These are phyloP conservation scores for Lonicera japonica DNA, from an alignment of 129 eudicot species.

Conservation along the genomic window DNA sequence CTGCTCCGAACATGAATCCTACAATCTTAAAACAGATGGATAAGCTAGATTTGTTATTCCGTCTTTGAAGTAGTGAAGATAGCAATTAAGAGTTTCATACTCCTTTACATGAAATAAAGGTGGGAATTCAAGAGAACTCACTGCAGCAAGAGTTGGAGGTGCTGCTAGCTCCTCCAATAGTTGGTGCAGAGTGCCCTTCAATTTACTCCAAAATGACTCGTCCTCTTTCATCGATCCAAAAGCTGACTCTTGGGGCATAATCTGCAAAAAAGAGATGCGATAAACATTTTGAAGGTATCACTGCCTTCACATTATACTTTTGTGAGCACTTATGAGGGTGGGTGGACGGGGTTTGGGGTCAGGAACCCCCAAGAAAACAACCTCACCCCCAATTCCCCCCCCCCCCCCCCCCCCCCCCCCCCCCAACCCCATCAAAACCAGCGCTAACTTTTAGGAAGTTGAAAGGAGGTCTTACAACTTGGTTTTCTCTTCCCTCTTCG, in stretches of 20 bases:
- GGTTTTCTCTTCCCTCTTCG: slow-evolving; percentile 21
- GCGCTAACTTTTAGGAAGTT: too few relatives aligned
- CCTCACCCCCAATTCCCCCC: too few relatives aligned
- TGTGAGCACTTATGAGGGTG: too few relatives aligned
- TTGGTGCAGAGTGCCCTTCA: slow-evolving; percentile 27
- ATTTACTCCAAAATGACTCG: slow-evolving; percentile 19
- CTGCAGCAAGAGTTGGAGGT: slow-evolving; percentile 90
- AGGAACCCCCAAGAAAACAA: too few relatives aligned
- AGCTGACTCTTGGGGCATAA: slow-evolving; percentile 14
- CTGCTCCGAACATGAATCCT: slow-evolving; percentile 62
- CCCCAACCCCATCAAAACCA: too few relatives aligned
- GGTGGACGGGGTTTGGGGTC: too few relatives aligned
- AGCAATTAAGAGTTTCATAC: neutral
- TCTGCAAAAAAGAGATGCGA: neutral
- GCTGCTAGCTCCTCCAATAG: slow-evolving; percentile 65
- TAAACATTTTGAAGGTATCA: too few relatives aligned
- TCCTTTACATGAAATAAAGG: neutral
- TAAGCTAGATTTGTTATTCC: neutral
- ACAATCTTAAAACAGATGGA: slow-evolving; percentile 36
- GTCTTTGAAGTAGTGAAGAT: neutral
- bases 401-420: too few relatives aligned
- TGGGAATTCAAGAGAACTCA: slow-evolving; percentile 24
- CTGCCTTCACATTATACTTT: too few relatives aligned
- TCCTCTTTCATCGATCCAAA: slow-evolving; percentile 13
- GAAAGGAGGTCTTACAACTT: slow-evolving; percentile 27